Conservation (phyloP, 108 stramenopile species). For the Cyclotella distinguenda region DNA sequence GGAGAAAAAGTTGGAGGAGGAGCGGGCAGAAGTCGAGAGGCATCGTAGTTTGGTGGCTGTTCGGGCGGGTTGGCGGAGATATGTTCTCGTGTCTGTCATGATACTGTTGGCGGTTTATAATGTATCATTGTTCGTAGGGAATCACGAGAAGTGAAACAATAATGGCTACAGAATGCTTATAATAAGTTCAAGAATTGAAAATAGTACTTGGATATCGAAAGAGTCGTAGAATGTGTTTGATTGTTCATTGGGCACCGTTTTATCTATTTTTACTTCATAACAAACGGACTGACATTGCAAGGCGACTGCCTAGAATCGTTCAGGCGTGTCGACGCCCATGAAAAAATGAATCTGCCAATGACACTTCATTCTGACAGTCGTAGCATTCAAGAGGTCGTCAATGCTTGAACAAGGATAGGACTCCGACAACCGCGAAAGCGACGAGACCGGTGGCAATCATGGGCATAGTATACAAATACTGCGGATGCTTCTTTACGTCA, state of each 20-base stretch:
- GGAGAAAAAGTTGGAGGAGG: constrained; percentile 26
- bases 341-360: too few relatives aligned
- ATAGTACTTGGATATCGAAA: too few relatives aligned
- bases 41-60: constrained; percentile 14
- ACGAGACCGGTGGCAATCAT: constrained; percentile 7
- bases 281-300: too few relatives aligned
- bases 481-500: too few relatives aligned
- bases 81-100: constrained; percentile 39
- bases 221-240: too few relatives aligned
- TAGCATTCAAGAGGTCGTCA: not conserved
- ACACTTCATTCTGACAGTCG: too few relatives aligned
- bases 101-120: constrained; percentile 34
- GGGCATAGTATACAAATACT: constrained; percentile 5
- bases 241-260: too few relatives aligned
- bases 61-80: constrained; percentile 33
- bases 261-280: too few relatives aligned
- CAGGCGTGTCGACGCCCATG: too few relatives aligned
- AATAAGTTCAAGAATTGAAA: too few relatives aligned
- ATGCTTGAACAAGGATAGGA: constrained; percentile 5
- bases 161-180: too few relatives aligned
- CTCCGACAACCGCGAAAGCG: constrained; percentile 1
- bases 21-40: constrained; percentile 18
- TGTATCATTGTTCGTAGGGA: constrained; percentile 19
- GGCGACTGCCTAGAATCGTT: too few relatives aligned
- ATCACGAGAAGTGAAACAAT: constrained; percentile 33